A percentile compares a stretch with the other conserved stretches of the same genome.
Evolutionary conservation across 2,329 filamentous ascomycete genomes (phyloP).

Genomic region (Talaromyces sp.): DNA sequence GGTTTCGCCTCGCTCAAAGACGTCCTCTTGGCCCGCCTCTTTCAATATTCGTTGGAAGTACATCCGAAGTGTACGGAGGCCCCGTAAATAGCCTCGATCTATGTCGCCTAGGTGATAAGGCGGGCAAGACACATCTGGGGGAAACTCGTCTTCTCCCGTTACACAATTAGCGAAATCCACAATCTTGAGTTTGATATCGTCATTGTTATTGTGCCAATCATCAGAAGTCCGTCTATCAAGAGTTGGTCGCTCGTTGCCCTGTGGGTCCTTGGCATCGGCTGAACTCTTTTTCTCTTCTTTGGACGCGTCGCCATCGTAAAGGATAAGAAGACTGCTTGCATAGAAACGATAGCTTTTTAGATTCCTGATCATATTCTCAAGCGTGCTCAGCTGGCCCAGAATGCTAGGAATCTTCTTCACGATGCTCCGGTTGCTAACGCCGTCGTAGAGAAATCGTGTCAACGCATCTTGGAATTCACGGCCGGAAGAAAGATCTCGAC

Average conservation of each 20-base stretch:
- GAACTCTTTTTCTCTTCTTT: constrained; percentile 17
- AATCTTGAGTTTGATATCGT: constrained; percentile 75
- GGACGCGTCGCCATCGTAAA: constrained; percentile 75
- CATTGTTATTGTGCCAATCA: constrained; percentile 32
- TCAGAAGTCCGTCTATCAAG: constrained; percentile 26
- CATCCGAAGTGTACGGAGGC: constrained; percentile 68
- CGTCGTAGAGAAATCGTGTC: constrained; percentile 86
- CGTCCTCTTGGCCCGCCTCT: constrained; percentile 55
- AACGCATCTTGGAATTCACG: constrained; percentile 83
- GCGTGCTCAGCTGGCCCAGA: constrained; percentile 71
- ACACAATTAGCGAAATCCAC: constrained; percentile 98
- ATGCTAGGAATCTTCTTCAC: constrained; percentile 82
- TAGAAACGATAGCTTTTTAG: constrained; percentile 90
- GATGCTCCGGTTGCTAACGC: constrained; percentile 72
- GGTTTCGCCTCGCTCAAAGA: constrained; percentile 39
- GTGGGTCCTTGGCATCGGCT: constrained; percentile 17
- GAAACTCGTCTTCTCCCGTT: constrained; percentile 68
- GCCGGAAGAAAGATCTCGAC: constrained; percentile 79
- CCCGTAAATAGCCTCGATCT: constrained; percentile 84
- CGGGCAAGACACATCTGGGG: constrained; percentile 63
- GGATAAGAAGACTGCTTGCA: constrained; percentile 87
- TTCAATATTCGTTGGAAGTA: constrained; percentile 86
- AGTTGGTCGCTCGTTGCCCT: constrained; percentile 26
- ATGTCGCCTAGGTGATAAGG: constrained; percentile 74
- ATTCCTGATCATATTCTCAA: constrained; percentile 76